A percentile compares a stretch with the other conserved stretches of the same genome.
These are phyloP conservation scores for Helotiales sp. DNA, from an alignment of 2,329 filamentous ascomycete genomes.

Conservation along the genomic window DNA sequence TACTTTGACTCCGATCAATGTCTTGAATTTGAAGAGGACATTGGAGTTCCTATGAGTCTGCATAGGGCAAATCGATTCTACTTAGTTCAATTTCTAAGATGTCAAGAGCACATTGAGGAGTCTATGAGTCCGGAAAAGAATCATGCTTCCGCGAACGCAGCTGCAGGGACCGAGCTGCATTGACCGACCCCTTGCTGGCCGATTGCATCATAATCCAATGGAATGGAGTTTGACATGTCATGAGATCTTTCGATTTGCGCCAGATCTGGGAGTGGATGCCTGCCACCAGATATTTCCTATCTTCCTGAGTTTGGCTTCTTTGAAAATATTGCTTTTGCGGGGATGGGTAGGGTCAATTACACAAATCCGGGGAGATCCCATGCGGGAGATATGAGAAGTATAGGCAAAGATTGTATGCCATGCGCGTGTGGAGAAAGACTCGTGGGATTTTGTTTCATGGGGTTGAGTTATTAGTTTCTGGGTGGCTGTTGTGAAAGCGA, in stretches of 20 bases:
- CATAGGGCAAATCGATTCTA: background rate
- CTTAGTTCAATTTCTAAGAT: background rate
- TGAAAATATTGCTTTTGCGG: background rate
- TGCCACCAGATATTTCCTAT: background rate
- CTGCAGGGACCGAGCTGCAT: conserved; percentile 15
- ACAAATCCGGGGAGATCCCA: background rate
- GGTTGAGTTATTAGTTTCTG: background rate
- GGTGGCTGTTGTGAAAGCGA: background rate
- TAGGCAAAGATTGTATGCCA: background rate
- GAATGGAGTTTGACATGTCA: conserved; percentile 3
- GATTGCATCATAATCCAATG: conserved; percentile 5
- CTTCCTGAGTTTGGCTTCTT: background rate
- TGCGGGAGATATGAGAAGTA: background rate
- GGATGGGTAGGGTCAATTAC: background rate
- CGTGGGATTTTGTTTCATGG: background rate
- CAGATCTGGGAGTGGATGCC: background rate
- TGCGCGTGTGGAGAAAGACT: conserved; percentile 8
- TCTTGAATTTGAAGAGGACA: background rate
- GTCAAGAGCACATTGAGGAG: background rate
- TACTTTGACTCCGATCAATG: background rate
- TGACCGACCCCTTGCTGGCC: conserved; percentile 8
- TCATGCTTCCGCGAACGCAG: conserved; percentile 1
- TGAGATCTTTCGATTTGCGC: background rate
- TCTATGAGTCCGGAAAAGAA: conserved; percentile 1
- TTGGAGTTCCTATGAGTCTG: background rate